Base-by-base conservation (phyloP, 1,139 yeast genomes). In the Suhomyces bolitotheri region DNA sequence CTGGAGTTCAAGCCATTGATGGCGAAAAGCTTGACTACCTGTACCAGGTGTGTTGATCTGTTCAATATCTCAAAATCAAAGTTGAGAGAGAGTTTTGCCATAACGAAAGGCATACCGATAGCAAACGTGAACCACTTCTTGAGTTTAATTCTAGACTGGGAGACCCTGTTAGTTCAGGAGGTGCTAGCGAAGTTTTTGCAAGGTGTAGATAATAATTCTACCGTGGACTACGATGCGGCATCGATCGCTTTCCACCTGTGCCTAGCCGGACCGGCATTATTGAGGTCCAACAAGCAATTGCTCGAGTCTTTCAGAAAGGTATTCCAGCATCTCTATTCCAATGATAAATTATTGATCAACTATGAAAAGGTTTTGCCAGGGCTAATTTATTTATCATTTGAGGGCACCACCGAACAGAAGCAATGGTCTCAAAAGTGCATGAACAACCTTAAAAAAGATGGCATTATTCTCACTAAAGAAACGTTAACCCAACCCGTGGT, bases 21-120 rank as follows among this genome's bases (percentile, higher is more conserved):
- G 38, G 59, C 63, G 4, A 50, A 54, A 2, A 59, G 71, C 27
- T 55, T 82, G 15, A 52, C 60, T 21, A 40, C 49, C 3, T 83
- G 92, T 56, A 60, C 67, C 3, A 56, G 66, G 5, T 84, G 92
- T 56, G 58, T 77, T 5, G 41, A 61, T 15, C 58, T 65, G 21
- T 82, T 79, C 48, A 76, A 76, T 40, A 55, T 63, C 25, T 78
- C 80, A 6, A 71, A 80, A 51, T 70, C 78, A 11, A 57, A 61
- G 16, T 60, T 82, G 40, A 60, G 79, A 35, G 62, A 71, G 33
- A 73, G 71, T 29, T 80, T 82, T 51, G 66, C 78, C 3, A 57
- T 68, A 2, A 63, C 65, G 23, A 64, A 85, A 50, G 65, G 66
- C 8, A 71, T 82, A 4, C 67, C 75, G 2, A 63, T 70, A 31